Percentiles rank a stretch among this genome's conserved stretches.
Evolutionary conservation across 345 rosid species (phyloP).

Genomic region (Populus nigra): DNA sequence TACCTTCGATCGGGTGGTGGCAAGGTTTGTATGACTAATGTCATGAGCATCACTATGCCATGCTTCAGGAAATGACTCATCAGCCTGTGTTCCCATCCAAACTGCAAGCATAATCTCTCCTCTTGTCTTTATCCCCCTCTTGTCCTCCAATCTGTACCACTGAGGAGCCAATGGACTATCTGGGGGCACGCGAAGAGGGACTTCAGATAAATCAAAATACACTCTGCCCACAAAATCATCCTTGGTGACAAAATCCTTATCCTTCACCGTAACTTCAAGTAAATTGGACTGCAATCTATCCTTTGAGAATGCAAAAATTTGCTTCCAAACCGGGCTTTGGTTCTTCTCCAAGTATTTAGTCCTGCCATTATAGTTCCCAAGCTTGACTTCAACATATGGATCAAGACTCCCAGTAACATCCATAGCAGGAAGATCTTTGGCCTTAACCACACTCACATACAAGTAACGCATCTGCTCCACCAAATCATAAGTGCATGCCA

Average conservation of each 20-base stretch:
- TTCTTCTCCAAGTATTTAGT: conserved; percentile 30
- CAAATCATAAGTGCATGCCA: conserved; percentile 27
- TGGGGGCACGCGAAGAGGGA: conserved; percentile 29
- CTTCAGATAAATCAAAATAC: conserved; percentile 21
- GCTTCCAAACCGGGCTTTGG: conserved; percentile 26
- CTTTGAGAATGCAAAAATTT: conserved; percentile 30
- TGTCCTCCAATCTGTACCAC: conserved; percentile 31
- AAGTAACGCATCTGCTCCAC: conserved; percentile 33
- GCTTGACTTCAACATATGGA: conserved; percentile 36
- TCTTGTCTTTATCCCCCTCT: conserved; percentile 7
- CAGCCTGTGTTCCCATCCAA: conserved; percentile 41
- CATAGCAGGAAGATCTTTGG: conserved; percentile 33
- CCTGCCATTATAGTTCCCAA: conserved; percentile 34
- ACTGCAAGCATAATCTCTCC: conserved; percentile 35
- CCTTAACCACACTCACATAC: conserved; percentile 32
- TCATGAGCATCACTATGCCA: conserved; percentile 39
- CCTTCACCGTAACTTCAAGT: conserved; percentile 32
- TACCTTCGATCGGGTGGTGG: conserved; percentile 28
- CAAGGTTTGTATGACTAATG: conserved; percentile 20
- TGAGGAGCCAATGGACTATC: conserved; percentile 39
- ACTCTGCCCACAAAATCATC: conserved; percentile 37
- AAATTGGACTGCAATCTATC: conserved; percentile 32
- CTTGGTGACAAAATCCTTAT: conserved; percentile 26
- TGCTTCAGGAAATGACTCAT: conserved; percentile 35
- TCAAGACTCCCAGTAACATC: conserved; percentile 35